phyloP scores from a whole-genome alignment of 1,139 yeast genomes.

The Debaryomyces fabryi region DNA sequence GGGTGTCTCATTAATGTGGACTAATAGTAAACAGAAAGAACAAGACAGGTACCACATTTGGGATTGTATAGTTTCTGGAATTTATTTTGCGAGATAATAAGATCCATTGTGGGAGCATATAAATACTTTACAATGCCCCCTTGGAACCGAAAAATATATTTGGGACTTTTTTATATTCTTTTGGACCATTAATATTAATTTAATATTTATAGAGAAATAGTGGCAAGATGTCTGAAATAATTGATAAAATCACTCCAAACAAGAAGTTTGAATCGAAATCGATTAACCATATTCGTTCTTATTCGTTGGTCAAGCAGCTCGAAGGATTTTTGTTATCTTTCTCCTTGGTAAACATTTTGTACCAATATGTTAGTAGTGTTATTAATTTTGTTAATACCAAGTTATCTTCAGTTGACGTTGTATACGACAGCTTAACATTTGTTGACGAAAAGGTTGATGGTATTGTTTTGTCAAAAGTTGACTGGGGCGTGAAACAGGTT shows the following conservation, averaged over 20 bases:
- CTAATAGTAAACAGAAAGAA: neutral
- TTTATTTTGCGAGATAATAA: neutral
- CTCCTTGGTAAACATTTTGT: conserved; percentile 25
- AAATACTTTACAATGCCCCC: neutral
- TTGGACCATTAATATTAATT: neutral
- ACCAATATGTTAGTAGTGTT: conserved; percentile 23
- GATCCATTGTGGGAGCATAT: neutral
- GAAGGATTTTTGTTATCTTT: conserved; percentile 30
- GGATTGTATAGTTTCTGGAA: neutral
- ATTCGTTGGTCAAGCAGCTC: conserved; percentile 30
- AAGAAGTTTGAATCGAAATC: conserved; percentile 35
- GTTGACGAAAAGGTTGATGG: conserved; percentile 34
- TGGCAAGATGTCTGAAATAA: conserved; percentile 3
- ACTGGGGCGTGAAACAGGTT: conserved; percentile 12
- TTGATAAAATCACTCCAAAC: conserved; percentile 5
- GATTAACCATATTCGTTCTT: conserved; percentile 37
- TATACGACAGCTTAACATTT: conserved; percentile 27
- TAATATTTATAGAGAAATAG: conserved; percentile 1
- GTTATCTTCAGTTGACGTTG: conserved; percentile 25
- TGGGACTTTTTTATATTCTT: neutral
- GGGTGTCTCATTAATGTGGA: neutral
- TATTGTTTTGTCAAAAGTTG: conserved; percentile 27
- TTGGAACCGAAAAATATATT: neutral
- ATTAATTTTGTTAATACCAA: conserved; percentile 25
- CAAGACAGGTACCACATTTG: neutral